Conservation (phyloP, 345 rosid genomes). For the Brassica juncea region DNA sequence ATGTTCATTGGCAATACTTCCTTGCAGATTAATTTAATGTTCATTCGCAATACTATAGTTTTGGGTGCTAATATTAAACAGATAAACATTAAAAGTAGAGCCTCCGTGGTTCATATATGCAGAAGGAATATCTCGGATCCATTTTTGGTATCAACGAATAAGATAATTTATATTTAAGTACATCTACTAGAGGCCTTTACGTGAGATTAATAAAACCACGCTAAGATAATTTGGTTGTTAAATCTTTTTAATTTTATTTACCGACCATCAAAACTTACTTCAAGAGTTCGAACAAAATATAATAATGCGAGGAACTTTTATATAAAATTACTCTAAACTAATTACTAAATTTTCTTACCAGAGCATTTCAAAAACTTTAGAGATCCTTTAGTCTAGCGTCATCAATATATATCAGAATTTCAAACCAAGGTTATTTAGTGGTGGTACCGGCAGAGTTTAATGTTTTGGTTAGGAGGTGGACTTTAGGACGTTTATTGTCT, state of each 20-base stretch:
- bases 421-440: constrained; percentile 2
- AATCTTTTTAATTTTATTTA: neutral
- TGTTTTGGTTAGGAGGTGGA: neutral
- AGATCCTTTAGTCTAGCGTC: neutral
- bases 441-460: neutral
- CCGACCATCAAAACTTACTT: constrained; percentile 35
- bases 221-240: constrained; percentile 15
- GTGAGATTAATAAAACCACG: constrained; percentile 23
- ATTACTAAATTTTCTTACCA: neutral
- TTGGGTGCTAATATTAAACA: constrained; percentile 14
- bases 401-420: neutral
- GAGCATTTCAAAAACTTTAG: constrained; percentile 18
- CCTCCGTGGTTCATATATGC: constrained; percentile 48
- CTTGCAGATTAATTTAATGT: constrained; percentile 15
- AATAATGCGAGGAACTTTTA: constrained; percentile 6
- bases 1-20: neutral
- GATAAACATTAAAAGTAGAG: constrained; percentile 36
- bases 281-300: constrained; percentile 33
- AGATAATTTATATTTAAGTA: constrained; percentile 14
- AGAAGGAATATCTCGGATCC: constrained; percentile 45
- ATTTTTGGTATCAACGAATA: constrained; percentile 37
- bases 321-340: constrained; percentile 5
- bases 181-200: constrained; percentile 23
- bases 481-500: neutral
- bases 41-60: constrained; percentile 6